These are phyloP conservation scores for Porcisia hertigi DNA, from an alignment of 208 protist genomes.

Conservation along the genomic window DNA sequence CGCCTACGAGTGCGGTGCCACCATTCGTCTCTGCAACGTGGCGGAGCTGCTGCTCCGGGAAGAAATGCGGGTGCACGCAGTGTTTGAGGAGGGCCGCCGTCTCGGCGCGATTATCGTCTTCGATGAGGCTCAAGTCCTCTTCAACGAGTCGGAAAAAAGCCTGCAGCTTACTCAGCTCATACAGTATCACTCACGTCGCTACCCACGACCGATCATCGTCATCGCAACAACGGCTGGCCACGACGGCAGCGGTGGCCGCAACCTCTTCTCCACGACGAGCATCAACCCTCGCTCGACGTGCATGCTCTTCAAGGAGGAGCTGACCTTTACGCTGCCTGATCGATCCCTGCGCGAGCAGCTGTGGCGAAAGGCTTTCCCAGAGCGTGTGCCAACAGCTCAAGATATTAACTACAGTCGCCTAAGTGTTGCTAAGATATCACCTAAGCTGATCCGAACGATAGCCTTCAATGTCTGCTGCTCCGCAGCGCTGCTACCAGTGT, in stretches of 20 bases:
- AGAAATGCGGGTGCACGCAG: conserved; percentile 49
- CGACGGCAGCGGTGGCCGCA: conserved; percentile 27
- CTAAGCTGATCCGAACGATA: conserved; percentile 75
- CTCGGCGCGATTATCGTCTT: conserved; percentile 89
- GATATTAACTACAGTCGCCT: conserved; percentile 68
- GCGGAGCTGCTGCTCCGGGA: conserved; percentile 61
- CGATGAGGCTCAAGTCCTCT: conserved; percentile 86
- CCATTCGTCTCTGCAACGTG: conserved; percentile 87
- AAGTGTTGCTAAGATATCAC: conserved; percentile 48
- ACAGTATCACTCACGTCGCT: conserved; percentile 77
- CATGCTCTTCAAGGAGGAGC: conserved; percentile 56
- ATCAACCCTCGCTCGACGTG: conserved; percentile 55
- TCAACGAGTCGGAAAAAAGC: conserved; percentile 72
- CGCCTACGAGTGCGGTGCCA: conserved; percentile 89
- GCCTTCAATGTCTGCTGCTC: conserved; percentile 79
- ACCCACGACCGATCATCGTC: conserved; percentile 77
- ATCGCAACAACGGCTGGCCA: conserved; percentile 70
- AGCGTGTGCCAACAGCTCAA: conserved; percentile 53
- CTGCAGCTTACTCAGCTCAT: conserved; percentile 74
- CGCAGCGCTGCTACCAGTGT: conserved; percentile 55
- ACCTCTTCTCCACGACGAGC: conserved; percentile 27
- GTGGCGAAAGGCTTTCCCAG: conserved; percentile 73
- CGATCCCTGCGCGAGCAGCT: conserved; percentile 61
- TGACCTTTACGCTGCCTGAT: conserved; percentile 65
- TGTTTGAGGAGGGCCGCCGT: conserved; percentile 83